Percentiles rank a stretch among this genome's conserved stretches.
These are phyloP conservation scores for Musa acuminata DNA, from an alignment of 176 grass and related monocot species.

Conservation along the genomic window DNA sequence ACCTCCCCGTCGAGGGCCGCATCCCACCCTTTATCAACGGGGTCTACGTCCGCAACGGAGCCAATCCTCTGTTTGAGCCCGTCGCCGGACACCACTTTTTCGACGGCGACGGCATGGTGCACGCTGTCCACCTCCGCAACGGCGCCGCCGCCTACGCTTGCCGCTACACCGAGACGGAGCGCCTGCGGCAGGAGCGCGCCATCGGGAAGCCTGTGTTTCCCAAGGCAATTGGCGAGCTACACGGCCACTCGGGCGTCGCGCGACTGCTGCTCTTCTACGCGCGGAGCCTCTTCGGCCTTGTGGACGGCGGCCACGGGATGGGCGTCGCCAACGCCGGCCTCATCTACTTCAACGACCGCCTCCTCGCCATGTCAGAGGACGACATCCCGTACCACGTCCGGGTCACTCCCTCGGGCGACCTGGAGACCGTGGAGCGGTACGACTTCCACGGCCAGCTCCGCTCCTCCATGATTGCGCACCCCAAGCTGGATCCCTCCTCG, in stretches of 20 bases:
- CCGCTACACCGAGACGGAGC: conserved; percentile 69
- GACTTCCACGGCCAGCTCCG: conserved; percentile 65
- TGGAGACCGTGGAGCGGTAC: conserved; percentile 57
- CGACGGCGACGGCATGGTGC: conserved; percentile 92
- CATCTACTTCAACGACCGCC: conserved; percentile 57
- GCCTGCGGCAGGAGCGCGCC: conserved; percentile 50
- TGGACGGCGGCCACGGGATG: conserved; percentile 51
- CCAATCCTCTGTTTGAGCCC: conserved; percentile 62
- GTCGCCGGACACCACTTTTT: conserved; percentile 81
- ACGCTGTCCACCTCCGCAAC: conserved; percentile 43
- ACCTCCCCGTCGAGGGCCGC: conserved; percentile 32
- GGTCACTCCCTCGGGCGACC: conserved; percentile 50
- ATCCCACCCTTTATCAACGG: conserved; percentile 44
- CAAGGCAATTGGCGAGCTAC: conserved; percentile 92
- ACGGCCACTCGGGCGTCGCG: conserved; percentile 76
- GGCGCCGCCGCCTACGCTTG: conserved; percentile 62
- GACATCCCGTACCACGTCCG: conserved; percentile 92
- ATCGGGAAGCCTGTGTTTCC: conserved; percentile 50
- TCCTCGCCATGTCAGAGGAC: conserved; percentile 98
- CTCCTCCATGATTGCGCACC: conserved; percentile 79
- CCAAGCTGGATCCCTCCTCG: conserved; percentile 67
- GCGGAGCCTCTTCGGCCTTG: conserved; percentile 41
- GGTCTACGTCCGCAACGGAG: conserved; percentile 77
- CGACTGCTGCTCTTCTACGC: conserved; percentile 48
- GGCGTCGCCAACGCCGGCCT: conserved; percentile 92